Base-by-base conservation (phyloP, 2,329 filamentous ascomycete genomes). In the Fusarium tupiense region DNA sequence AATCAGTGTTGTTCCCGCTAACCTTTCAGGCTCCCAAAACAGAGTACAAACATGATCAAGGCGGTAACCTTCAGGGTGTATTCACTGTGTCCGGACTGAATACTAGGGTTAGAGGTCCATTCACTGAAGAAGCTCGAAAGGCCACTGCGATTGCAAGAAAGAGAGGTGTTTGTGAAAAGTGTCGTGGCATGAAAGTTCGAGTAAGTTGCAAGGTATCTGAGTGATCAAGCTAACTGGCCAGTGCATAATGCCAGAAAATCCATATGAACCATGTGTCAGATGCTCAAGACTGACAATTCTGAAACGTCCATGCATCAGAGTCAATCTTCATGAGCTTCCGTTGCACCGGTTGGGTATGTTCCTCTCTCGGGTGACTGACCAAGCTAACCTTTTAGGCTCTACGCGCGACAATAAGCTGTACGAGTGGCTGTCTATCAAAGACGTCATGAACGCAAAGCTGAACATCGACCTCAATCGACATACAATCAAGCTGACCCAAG, bases 311-410 rank as follows among this genome's bases (percentile, higher is more conserved):
- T 49, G 46, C 9, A 49, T 49, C 26, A 49, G 46, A 49, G 46
- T 49, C 13, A 49, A 49, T 22, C 26, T 49, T 22, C 20, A 49
- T 13, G 46, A 29, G 19, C n/a, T 49, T 10, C 46, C 46, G 0
- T 4, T 49, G 6, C 46, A 49, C 26, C 4, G 46, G 11, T 4
- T 49, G 3, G 46, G 46, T 49, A 49, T 22, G 46, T 29, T 19
- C 1, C 6, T 20, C 11, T 4, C 19, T 11, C 17, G 2, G 2
- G 11, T 17, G 7, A 13, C 3, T 46, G 24, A 13, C 1, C 8
- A 46, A 46, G 43, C 24, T 49, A 0, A 49, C 20, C 4, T 22
- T 49, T 3, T 12, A 49, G 46, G 46, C 6, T 49, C 46, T 49
- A 49, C 46, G 11, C 46, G 46, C 14, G 46, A 49, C 14, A 49